Percentiles rank a stretch among this genome's conserved stretches.
Conservation (phyloP, 768 basidiomycete species). For the Amanita phalloides region DNA sequence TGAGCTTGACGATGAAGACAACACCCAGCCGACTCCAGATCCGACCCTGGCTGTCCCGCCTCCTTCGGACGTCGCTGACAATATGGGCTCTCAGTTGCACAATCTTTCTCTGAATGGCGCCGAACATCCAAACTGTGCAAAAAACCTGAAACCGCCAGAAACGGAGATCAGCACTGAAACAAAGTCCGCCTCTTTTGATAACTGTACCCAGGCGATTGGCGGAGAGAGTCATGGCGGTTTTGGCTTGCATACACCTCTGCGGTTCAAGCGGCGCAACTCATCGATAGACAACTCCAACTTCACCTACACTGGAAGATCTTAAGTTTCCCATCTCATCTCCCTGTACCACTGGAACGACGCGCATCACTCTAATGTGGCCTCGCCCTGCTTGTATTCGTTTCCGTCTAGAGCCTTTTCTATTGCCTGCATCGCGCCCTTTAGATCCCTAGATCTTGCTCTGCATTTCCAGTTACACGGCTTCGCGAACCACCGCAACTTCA, state of each 20-base stretch:
- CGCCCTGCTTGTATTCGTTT: background rate
- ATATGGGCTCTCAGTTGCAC: background rate
- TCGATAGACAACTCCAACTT: background rate
- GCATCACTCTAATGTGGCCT: background rate
- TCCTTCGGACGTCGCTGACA: background rate
- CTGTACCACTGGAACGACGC: background rate
- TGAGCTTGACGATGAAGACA: constrained; percentile 18
- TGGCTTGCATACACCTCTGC: constrained; percentile 1
- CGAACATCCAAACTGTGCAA: background rate
- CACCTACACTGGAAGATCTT: background rate
- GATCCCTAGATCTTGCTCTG: background rate
- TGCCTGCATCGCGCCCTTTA: background rate
- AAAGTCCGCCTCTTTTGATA: background rate
- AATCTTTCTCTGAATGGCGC: background rate
- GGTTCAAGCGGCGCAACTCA: constrained; percentile 2
- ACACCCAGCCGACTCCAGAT: background rate
- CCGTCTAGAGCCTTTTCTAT: background rate
- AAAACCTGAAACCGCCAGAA: constrained; percentile 5
- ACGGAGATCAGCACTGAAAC: background rate
- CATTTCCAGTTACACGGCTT: background rate
- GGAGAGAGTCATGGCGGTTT: background rate
- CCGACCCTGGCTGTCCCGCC: background rate
- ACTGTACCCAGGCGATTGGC: background rate
- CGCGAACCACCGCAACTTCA: background rate
- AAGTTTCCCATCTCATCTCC: background rate